Conservation (phyloP, 2,329 filamentous ascomycete genomes). For the Sclerotinia spermophila region DNA sequence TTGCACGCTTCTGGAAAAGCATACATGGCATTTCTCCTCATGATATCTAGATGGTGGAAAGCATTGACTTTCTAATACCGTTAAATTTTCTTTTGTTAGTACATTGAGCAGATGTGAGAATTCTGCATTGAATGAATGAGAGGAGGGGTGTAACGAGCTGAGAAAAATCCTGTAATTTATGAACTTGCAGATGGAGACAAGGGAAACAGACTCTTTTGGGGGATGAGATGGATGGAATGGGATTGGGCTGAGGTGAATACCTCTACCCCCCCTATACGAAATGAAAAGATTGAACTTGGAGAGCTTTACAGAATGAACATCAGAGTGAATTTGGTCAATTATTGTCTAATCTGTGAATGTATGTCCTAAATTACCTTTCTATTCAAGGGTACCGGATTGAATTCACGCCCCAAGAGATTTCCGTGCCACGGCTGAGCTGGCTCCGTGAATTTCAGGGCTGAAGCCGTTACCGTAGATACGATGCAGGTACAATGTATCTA, state of each 20-base stretch:
- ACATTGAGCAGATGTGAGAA: background rate
- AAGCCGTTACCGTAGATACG: slow-evolving; percentile 5
- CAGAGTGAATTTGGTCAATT: background rate
- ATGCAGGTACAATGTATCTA: slow-evolving; percentile 8
- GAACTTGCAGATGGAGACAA: background rate
- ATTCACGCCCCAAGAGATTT: background rate
- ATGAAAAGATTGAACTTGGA: background rate
- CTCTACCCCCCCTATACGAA: background rate
- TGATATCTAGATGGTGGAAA: slow-evolving; percentile 14
- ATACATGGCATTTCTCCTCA: slow-evolving; percentile 19
- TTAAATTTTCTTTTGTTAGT: slow-evolving; percentile 10
- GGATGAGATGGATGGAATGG: background rate
- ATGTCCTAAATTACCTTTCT: background rate
- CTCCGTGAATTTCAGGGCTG: background rate
- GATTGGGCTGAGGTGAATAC: background rate
- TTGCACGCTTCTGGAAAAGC: slow-evolving; percentile 6
- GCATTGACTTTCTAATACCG: background rate
- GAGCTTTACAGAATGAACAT: background rate
- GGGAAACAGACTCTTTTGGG: background rate
- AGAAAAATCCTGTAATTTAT: slow-evolving; percentile 19
- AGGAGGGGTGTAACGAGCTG: background rate
- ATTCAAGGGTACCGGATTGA: background rate
- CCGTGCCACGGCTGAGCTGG: background rate
- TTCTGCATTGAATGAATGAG: background rate
- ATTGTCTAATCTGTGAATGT: background rate